Base-by-base conservation (phyloP, 345 rosid genomes). In the Lumnitzera racemosa region DNA sequence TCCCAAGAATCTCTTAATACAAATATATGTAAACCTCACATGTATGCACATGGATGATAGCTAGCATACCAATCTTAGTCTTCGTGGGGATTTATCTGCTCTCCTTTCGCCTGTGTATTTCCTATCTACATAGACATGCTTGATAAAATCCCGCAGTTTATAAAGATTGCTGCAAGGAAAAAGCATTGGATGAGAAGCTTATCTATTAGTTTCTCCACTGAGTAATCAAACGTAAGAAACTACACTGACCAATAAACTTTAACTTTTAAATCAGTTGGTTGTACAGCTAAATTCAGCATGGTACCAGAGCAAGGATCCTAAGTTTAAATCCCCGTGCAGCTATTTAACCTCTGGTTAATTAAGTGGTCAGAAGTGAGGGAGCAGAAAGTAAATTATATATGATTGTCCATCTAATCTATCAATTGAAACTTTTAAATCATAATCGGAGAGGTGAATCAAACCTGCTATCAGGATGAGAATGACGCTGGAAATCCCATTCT, bases 401-500 rank as follows among this genome's bases (percentile, higher is more conserved):
- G 10, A 36, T 3, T 3, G 36, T 29, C 36, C 36, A 29, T 6
- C 3, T 3, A 6, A 29, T 29, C 36, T n/a, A 46, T 17, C 58
- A 63, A 48, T 15, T 46, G 3, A 24, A 24, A 49, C 43, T 20
- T 54, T 63, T 27, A 16, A 24, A 55, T 53, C 15, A 46, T 9
- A 54, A 13, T 29, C 55, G 50, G 46, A 46, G 24, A 64, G n/a
- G 50, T 17, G 61, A 48, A 11, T 46, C 75, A 53, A 57, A 94
- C 97, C 96, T 94, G 83, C 78, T 56, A 75, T 94, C 96, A 10
- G 96, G 99, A 65, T 73, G 74, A 58, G 84, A 76, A 79, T 84
- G 70, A 29, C 87, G 90, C 16, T 72, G 70, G 46, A 66, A 76
- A 75, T 94, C 87, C 96, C 96, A 83, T 15, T 74, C 80, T 67